These are phyloP conservation scores for Ustilago trichophora DNA, from an alignment of 1,284 basidiomycete genomes.

Conservation along the genomic window DNA sequence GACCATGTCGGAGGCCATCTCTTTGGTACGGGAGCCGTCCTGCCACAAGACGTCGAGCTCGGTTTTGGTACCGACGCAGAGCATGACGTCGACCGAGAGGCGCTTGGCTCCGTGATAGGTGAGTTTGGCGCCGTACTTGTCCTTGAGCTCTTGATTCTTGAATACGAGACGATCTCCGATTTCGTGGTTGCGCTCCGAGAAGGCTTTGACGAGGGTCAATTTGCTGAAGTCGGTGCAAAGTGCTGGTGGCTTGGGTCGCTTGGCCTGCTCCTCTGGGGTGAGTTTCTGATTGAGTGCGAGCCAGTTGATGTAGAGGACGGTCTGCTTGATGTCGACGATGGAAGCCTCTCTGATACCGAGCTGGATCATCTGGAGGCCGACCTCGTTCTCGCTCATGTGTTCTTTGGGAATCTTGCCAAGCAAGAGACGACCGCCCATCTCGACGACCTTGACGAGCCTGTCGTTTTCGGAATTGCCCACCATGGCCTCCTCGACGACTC, in stretches of 20 bases:
- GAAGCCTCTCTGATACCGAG: slow-evolving; percentile 50
- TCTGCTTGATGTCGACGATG: slow-evolving; percentile 78
- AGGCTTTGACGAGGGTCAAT: slow-evolving; percentile 43
- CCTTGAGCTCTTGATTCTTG: slow-evolving; percentile 24
- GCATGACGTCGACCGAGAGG: slow-evolving; percentile 41
- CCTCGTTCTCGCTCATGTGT: slow-evolving; percentile 64
- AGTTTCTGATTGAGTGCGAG: slow-evolving; percentile 82
- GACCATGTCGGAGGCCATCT: slow-evolving; percentile 75
- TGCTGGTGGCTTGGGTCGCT: slow-evolving; percentile 36
- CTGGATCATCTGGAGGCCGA: slow-evolving; percentile 66
- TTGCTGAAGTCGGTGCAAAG: slow-evolving; percentile 42
- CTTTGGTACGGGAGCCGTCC: slow-evolving; percentile 75
- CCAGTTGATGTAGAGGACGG: slow-evolving; percentile 84
- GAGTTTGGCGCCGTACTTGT: slow-evolving; percentile 40
- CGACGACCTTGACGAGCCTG: slow-evolving; percentile 24
- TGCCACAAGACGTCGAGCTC: slow-evolving; percentile 85
- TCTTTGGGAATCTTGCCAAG: slow-evolving; percentile 37
- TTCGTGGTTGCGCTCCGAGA: slow-evolving; percentile 44
- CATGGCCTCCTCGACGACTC: slow-evolving; percentile 82
- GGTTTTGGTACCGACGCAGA: slow-evolving; percentile 77
- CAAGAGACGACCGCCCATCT: slow-evolving; percentile 33
- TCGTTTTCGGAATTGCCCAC: slow-evolving; percentile 71
- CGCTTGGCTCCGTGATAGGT: slow-evolving; percentile 34
- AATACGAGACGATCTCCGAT: slow-evolving; percentile 67
- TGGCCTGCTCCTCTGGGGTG: slow-evolving; percentile 40